Percentiles rank a stretch among this genome's conserved stretches.
Conservation (phyloP, 2,329 filamentous ascomycete genomes). For the Sclerotinia trifoliorum region DNA sequence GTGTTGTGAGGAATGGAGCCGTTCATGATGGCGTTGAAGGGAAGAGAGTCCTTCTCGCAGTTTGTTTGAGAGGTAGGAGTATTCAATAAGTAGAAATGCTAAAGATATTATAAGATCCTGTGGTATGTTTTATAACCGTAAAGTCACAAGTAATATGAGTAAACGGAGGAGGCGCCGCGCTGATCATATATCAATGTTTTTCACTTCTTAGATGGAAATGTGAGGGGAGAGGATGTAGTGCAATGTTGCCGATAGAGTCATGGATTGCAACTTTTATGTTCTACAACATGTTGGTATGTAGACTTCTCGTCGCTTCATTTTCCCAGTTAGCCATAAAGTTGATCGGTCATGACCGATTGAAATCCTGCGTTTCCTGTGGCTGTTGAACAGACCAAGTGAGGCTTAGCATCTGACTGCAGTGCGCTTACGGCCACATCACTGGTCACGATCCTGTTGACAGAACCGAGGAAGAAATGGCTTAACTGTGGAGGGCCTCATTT, state of each 20-base stretch:
- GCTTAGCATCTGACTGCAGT: conserved; percentile 18
- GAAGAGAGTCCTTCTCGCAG: neutral
- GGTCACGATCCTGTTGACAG: neutral
- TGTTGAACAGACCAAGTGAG: conserved; percentile 12
- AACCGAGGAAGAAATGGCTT: neutral
- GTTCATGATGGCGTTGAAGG: conserved; percentile 9
- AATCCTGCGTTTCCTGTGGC: conserved; percentile 1
- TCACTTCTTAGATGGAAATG: neutral
- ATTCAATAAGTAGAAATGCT: neutral
- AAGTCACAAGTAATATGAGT: neutral
- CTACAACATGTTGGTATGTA: neutral
- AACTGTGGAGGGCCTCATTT: neutral
- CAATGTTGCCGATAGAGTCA: conserved; percentile 8
- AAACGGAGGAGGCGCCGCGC: no score
- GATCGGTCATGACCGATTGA: neutral
- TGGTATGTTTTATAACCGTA: neutral
- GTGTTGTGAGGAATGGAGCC: neutral
- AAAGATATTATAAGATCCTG: neutral
- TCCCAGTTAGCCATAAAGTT: neutral
- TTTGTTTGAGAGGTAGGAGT: neutral
- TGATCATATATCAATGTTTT: neutral
- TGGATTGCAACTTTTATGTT: neutral
- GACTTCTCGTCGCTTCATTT: no score
- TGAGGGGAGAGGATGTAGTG: neutral
- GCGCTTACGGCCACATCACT: conserved; percentile 12